phyloP scores from a whole-genome alignment of 1,139 yeast genomes.

The Candida buenavistaensis region DNA sequence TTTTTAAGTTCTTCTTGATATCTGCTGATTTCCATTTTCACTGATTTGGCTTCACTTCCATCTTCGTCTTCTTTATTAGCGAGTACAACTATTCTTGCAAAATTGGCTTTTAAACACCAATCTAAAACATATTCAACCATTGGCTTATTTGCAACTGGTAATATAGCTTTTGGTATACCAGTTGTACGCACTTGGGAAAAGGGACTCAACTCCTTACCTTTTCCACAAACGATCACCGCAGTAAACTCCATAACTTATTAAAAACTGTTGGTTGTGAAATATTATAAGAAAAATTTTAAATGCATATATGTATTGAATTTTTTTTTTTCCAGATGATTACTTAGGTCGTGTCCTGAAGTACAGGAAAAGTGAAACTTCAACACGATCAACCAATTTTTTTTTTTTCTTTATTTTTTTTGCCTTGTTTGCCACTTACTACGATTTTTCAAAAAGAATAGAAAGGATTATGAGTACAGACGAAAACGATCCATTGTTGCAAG shows the following conservation, averaged over 20 bases:
- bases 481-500: conserved; percentile 71
- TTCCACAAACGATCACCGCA: conserved; percentile 87
- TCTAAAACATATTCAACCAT: conserved; percentile 84
- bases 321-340: too few species aligned
- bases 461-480: conserved; percentile 55
- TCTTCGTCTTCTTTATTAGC: conserved; percentile 30
- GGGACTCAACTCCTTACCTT: conserved; percentile 72
- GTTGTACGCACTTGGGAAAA: conserved; percentile 58
- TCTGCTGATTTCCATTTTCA: conserved; percentile 43
- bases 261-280: too few species aligned
- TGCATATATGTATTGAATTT: too few species aligned
- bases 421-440: too few species aligned
- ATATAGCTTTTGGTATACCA: conserved; percentile 76
- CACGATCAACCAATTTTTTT: not conserved
- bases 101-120: conserved; percentile 91
- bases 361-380: not conserved
- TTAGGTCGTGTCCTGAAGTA: conserved; percentile 1
- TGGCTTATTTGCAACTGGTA: conserved; percentile 91
- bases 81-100: conserved; percentile 51
- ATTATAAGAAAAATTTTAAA: conserved; percentile 6
- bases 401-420: not conserved
- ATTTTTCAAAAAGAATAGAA: not conserved
- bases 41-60: conserved; percentile 22
- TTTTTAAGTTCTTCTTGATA: conserved; percentile 23
- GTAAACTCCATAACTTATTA: conserved; percentile 75